These are phyloP conservation scores for Albatrellus sp. DNA, from an alignment of 1,284 basidiomycete species.

Conservation along the genomic window DNA sequence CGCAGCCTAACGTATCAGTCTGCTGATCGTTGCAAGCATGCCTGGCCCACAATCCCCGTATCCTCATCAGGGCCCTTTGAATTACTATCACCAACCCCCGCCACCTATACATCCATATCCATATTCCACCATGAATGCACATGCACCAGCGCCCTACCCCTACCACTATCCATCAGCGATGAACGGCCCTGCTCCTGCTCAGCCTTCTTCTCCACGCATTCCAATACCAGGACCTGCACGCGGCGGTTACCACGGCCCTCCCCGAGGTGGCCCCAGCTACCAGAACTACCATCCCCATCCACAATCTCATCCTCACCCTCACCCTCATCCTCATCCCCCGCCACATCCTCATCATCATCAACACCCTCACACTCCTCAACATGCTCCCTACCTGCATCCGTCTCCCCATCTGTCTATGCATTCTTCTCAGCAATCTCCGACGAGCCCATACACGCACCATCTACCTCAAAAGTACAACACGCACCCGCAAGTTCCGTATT, in stretches of 20 bases:
- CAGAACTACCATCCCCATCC: conserved; percentile 8
- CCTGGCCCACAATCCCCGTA: conserved; percentile 22
- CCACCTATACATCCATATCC: conserved; percentile 19
- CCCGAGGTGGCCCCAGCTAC: conserved; percentile 9
- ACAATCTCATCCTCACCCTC: conserved; percentile 7
- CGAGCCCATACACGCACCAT: conserved; percentile 9
- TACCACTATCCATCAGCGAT: conserved; percentile 10
- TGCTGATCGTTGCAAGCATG: too few relatives aligned
- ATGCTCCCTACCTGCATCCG: conserved; percentile 4
- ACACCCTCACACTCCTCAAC: not conserved
- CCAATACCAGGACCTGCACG: conserved; percentile 5
- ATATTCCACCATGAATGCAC: conserved; percentile 12
- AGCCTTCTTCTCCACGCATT: conserved; percentile 8
- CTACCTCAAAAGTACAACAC: conserved; percentile 16
- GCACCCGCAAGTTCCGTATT: conserved; percentile 14
- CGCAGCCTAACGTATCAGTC: too few relatives aligned
- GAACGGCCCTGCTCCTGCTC: conserved; percentile 10
- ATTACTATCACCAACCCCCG: conserved; percentile 19
- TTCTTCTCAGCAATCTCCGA: conserved; percentile 11
- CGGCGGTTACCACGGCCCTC: conserved; percentile 8
- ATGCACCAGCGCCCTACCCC: conserved; percentile 8
- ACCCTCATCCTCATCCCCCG: conserved; percentile 5
- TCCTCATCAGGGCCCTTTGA: conserved; percentile 20
- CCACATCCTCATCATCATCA: not conserved
- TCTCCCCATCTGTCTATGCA: conserved; percentile 15